These are phyloP conservation scores for Pichia deserticola DNA, from an alignment of 805 yeast genomes.

Conservation along the genomic window DNA sequence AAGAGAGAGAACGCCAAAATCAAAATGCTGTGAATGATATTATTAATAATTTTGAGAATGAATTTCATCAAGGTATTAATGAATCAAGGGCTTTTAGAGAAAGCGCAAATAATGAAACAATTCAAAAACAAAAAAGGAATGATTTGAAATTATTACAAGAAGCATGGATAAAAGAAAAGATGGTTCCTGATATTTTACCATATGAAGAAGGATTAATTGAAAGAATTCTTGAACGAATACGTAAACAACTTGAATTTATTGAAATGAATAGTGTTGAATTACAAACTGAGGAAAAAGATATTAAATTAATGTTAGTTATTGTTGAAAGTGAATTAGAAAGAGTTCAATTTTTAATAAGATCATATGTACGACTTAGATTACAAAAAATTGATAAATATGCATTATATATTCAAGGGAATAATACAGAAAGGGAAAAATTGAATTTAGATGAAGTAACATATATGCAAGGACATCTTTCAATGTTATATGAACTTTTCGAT, in stretches of 20 bases:
- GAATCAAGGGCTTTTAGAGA: background rate
- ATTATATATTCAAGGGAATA: conserved; percentile 46
- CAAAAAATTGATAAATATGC: conserved; percentile 67
- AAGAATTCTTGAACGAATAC: conserved; percentile 49
- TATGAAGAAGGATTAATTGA: conserved; percentile 58
- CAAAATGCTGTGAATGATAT: conserved; percentile 57
- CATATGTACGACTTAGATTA: conserved; percentile 72
- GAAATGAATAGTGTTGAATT: conserved; percentile 74
- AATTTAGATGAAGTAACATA: conserved; percentile 58
- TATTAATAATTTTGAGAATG: conserved; percentile 53
- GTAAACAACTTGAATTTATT: conserved; percentile 65
- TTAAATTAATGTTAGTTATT: conserved; percentile 72
- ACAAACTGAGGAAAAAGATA: conserved; percentile 55
- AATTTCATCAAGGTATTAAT: background rate
- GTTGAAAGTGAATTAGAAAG: conserved; percentile 91
- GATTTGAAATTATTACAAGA: conserved; percentile 42
- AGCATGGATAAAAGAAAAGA: conserved; percentile 79
- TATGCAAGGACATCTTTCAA: conserved; percentile 59
- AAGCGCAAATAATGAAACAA: background rate
- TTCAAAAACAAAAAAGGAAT: background rate
- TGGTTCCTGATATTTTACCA: conserved; percentile 79
- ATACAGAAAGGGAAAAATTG: conserved; percentile 33
- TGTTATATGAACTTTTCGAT: conserved; percentile 59
- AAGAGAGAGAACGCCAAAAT: background rate
- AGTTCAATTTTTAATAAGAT: conserved; percentile 70